These are phyloP conservation scores for Vitis hybrid DNA, from an alignment of 177 flowering plant species.

Conservation along the genomic window DNA sequence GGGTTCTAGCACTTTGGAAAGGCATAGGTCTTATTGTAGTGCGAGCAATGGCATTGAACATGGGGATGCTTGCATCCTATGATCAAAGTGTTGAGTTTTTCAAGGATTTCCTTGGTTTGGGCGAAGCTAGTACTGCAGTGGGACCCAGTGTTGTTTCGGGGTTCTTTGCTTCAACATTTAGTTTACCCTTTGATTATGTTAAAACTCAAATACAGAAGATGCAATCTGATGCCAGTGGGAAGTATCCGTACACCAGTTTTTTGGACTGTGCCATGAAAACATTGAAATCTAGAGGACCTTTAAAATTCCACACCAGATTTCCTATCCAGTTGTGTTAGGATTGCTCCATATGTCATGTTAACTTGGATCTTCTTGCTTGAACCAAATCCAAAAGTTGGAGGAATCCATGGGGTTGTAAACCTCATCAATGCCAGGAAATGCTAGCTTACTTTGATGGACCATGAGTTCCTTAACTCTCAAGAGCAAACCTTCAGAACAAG, in stretches of 20 bases:
- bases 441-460: no score
- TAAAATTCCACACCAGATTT: constrained; percentile 53
- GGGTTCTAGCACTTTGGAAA: constrained; percentile 65
- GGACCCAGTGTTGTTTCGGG: constrained; percentile 64
- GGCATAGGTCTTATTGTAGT: constrained; percentile 68
- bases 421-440: no score
- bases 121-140: constrained; percentile 39
- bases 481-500: constrained; percentile 8
- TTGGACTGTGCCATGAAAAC: constrained; percentile 54
- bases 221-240: constrained; percentile 57
- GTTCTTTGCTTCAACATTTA: constrained; percentile 36
- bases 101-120: constrained; percentile 45
- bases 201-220: constrained; percentile 58
- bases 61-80: constrained; percentile 79
- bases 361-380: constrained; percentile 52
- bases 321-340: constrained; percentile 51
- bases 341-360: constrained; percentile 63
- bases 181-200: constrained; percentile 10
- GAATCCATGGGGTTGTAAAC: constrained; percentile 37
- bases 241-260: constrained; percentile 49
- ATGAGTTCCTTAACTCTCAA: no score
- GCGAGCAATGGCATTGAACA: constrained; percentile 65
- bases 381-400: constrained; percentile 50
- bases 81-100: constrained; percentile 58
- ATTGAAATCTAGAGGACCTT: constrained; percentile 50